These are phyloP conservation scores for Ustilago hordei DNA, from an alignment of 1,284 basidiomycete species.

Conservation along the genomic window DNA sequence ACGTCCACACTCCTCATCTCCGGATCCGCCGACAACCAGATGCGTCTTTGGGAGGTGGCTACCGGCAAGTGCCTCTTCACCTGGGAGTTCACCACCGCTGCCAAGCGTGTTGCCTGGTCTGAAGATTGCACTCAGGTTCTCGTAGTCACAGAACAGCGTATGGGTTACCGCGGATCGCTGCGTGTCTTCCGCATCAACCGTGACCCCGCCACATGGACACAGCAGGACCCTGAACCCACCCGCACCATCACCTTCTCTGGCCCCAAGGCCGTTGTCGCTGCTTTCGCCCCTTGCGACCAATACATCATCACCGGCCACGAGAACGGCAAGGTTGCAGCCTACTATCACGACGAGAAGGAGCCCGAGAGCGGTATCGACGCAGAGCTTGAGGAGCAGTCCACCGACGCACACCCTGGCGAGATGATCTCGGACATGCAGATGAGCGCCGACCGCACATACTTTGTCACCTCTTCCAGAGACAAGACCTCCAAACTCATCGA, in stretches of 20 bases:
- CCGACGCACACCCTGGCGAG: constrained; percentile 53
- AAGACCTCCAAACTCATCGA: constrained; percentile 95
- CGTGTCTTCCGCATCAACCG: constrained; percentile 83
- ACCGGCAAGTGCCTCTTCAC: constrained; percentile 82
- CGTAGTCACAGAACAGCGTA: constrained; percentile 95
- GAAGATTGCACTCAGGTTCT: constrained; percentile 76
- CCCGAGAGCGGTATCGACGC: constrained; percentile 75
- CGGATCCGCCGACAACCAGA: constrained; percentile 86
- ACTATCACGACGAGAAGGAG: constrained; percentile 68
- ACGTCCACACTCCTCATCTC: constrained; percentile 88
- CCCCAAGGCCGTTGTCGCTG: constrained; percentile 89
- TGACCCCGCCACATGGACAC: constrained; percentile 61
- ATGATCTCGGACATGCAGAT: constrained; percentile 87
- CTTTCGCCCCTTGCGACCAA: constrained; percentile 84
- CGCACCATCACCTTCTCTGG: constrained; percentile 69
- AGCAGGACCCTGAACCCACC: constrained; percentile 60
- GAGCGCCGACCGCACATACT: constrained; percentile 89
- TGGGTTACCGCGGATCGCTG: constrained; percentile 78
- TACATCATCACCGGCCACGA: constrained; percentile 94
- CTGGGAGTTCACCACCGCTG: constrained; percentile 98
- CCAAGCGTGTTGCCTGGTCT: constrained; percentile 92
- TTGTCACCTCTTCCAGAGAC: constrained; percentile 95
- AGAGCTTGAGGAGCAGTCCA: constrained; percentile 84
- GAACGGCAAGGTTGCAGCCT: constrained; percentile 82
- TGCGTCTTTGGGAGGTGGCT: constrained; percentile 90